A percentile compares a stretch with the other conserved stretches of the same genome.
These are phyloP conservation scores for Neocatenulostroma microsporum DNA, from an alignment of 2,329 filamentous ascomycete genomes.

Conservation along the genomic window DNA sequence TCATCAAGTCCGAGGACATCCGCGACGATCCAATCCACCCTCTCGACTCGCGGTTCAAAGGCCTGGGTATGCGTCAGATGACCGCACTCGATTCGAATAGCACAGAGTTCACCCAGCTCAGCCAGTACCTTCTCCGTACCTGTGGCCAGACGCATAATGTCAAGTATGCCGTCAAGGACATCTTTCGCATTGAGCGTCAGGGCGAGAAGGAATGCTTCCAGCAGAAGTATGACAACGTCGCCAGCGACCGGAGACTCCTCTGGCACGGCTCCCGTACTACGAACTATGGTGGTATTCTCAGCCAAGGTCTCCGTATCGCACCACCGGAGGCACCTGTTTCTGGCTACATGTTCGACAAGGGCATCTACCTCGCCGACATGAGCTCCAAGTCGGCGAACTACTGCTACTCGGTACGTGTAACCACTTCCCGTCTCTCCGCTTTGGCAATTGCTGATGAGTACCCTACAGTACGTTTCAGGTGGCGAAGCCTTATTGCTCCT, in stretches of 20 bases:
- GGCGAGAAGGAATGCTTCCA: conserved; percentile 65
- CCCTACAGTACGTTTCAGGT: conserved; percentile 47
- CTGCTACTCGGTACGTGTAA: conserved; percentile 45
- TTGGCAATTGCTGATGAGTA: conserved; percentile 7
- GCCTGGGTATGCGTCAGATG: conserved; percentile 69
- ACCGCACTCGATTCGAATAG: conserved; percentile 53
- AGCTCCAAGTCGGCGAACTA: conserved; percentile 78
- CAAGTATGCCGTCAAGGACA: conserved; percentile 57
- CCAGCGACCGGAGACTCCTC: conserved; percentile 63
- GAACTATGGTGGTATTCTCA: conserved; percentile 81
- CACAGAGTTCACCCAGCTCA: conserved; percentile 57
- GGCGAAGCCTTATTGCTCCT: conserved; percentile 67
- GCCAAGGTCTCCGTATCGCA: conserved; percentile 77
- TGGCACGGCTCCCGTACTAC: conserved; percentile 85
- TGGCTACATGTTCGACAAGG: conserved; percentile 71
- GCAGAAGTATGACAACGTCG: conserved; percentile 43
- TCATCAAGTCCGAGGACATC: conserved; percentile 58
- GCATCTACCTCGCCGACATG: conserved; percentile 81
- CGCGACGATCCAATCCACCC: conserved; percentile 48
- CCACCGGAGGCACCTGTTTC: conserved; percentile 68
- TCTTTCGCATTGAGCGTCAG: conserved; percentile 72
- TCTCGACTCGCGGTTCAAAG: conserved; percentile 65
- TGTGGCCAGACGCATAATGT: conserved; percentile 59
- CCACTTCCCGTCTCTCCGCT: too few species aligned
- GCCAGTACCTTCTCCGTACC: conserved; percentile 59